Evolutionary conservation across 352 stramenopile species (phyloP), one percentile per base, ranked within the genome.

Genomic region (Globisporangium mamillatum): DNA sequence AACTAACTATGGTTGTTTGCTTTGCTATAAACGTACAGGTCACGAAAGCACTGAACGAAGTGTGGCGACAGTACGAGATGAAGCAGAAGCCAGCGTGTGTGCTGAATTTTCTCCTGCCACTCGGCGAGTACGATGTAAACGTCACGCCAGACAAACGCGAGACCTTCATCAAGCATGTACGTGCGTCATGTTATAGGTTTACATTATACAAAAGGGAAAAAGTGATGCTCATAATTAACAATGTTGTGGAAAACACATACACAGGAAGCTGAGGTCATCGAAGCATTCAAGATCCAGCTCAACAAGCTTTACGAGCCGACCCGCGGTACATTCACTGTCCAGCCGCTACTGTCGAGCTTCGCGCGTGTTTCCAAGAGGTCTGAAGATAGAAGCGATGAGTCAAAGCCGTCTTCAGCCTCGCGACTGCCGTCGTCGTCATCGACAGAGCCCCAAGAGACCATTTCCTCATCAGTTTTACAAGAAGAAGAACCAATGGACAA

Each of bases 111-210:
- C 76, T 79, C 22, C 67, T 99, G 6, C 94, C 94, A 10, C 79
- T 90, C 12, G 73, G 86, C 29, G 81, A 89, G 24, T 98, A 97
- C 69, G 97, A 99, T 70, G 89, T 99, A 38, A 99, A 99, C 77
- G 75, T 99, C 24, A 97, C 94, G 25, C 97, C 97, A 1, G 97
- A 99, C 84, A 99, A 99, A 70, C 84, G 97, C 25, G 87, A 99
- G 71, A 96, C 98, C 1, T 91, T 98, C 57, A n/a, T 92, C 24
- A 87, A 84, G 52, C 67, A 92, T 67, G 84, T 91, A 75, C 44
- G 74, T 64, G n/a, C 20, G 41, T 18, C 16, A 7, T 48, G 4
- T 20, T n/a, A 5, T n/a, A 48, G 12, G 14, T 48, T 7, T n/a
- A n/a, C 41, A 48, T 16, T n/a, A 46, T 46, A 9, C 16, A 50